These are phyloP conservation scores for Pachysolen tannophilus DNA, from an alignment of 805 yeast species.

Conservation along the genomic window DNA sequence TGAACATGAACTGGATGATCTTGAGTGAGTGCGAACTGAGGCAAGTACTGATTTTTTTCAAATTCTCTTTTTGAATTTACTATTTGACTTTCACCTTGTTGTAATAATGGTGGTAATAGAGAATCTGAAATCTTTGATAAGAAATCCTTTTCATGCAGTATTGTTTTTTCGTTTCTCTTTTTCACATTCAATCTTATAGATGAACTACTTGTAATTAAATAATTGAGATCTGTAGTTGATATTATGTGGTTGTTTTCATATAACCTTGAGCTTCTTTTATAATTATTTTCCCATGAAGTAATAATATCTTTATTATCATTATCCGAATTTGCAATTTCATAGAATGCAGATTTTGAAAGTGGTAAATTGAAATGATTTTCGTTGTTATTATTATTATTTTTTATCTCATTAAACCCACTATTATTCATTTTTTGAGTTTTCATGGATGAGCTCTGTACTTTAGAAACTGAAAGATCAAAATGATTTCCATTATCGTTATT, in stretches of 20 bases:
- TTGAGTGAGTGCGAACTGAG: background rate
- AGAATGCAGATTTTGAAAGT: background rate
- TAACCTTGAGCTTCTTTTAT: no score
- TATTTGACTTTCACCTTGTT: constrained; percentile 9
- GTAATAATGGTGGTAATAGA: constrained; percentile 9
- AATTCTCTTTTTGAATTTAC: background rate
- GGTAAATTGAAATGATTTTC: background rate
- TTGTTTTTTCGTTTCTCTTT: constrained; percentile 1
- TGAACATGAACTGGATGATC: background rate
- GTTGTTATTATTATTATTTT: background rate
- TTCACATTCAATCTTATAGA: background rate
- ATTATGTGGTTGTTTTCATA: background rate
- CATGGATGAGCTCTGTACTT: no score
- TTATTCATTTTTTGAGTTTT: no score
- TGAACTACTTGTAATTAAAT: background rate
- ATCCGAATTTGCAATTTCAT: background rate
- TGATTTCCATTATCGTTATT: background rate
- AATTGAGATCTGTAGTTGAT: no score
- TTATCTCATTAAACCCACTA: background rate
- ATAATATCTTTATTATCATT: background rate
- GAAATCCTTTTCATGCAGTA: constrained; percentile 5
- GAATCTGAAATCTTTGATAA: constrained; percentile 5
- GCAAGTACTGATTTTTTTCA: background rate
- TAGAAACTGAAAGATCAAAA: no score
- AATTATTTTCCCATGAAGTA: background rate